Percentiles rank a stretch among this genome's conserved stretches.
These are phyloP conservation scores for Solanum ossicruentum DNA, from an alignment of 257 asterid genomes.

Conservation along the genomic window DNA sequence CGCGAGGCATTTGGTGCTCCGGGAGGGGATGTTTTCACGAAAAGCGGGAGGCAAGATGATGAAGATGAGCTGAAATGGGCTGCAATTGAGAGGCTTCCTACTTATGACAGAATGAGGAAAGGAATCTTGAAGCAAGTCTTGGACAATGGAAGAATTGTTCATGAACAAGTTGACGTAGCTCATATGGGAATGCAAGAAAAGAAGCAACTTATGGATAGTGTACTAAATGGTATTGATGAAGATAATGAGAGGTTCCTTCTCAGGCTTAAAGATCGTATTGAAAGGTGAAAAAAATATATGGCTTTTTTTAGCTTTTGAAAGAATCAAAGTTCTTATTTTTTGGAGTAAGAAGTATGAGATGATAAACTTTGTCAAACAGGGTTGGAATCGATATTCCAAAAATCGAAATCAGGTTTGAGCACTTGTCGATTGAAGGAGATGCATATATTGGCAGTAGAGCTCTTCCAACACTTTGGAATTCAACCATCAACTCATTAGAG, in stretches of 20 bases:
- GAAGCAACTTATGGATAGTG: constrained; percentile 53
- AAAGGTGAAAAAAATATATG: constrained; percentile 24
- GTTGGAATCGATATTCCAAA: constrained; percentile 54
- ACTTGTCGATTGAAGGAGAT: constrained; percentile 62
- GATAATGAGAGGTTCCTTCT: constrained; percentile 58
- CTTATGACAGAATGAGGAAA: no score
- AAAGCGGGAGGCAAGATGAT: no score
- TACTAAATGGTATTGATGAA: constrained; percentile 53
- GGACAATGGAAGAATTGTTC: constrained; percentile 13
- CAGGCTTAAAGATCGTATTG: constrained; percentile 49
- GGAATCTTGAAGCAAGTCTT: no score
- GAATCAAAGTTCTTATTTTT: background rate
- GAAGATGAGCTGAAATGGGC: no score
- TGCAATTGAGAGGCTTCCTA: no score
- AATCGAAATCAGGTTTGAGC: constrained; percentile 55
- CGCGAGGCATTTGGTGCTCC: no score
- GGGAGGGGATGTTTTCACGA: no score
- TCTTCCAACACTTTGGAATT: constrained; percentile 68
- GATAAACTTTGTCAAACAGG: constrained; percentile 17
- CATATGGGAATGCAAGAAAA: constrained; percentile 45
- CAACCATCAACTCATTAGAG: constrained; percentile 54
- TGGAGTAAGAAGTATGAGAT: background rate
- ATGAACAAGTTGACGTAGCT: constrained; percentile 52
- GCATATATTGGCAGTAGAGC: constrained; percentile 61
- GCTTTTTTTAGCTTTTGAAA: background rate